Base-by-base conservation (phyloP, 2,329 filamentous ascomycete species). In the Xylaria sp. region DNA sequence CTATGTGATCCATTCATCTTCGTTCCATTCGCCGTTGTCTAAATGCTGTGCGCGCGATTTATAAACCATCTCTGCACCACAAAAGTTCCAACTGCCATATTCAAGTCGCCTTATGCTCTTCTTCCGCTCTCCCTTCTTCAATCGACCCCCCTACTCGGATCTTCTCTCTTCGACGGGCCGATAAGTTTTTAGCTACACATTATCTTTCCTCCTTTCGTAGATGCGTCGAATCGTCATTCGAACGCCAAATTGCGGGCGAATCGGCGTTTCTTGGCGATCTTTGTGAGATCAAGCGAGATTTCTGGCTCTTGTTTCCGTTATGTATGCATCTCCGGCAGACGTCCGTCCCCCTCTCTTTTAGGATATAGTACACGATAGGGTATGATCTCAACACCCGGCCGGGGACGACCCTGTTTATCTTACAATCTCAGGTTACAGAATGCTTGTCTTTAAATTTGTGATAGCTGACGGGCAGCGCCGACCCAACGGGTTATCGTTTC, bases 291-390 rank as follows among this genome's bases (percentile, higher is more conserved):
- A 45, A 55, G 29, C 18, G 41, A 24, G 44, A 55, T 29, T 21
- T 47, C 2, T 21, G 38, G 46, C 22, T 8, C n/a, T 41, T 22
- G 22, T 40, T 43, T 45, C 38, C 17, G 20, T 29, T 37, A 17
- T 38, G 47, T 34, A 13, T 13, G 9, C 29, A 34, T 34, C 29
- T 6, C 16, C 16, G 8, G 24, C 11, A 26, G 16, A 48, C 39
- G 20, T 43, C 50, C 22, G 39, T 6, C 29, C 17, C 47, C 51
- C 20, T 45, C 49, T 45, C 44, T 45, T 22, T 38, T 43, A 49
- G 54, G 46, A 42, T 63, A 63, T 62, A 59, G 52, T 63, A 63
- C 61, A 63, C 40, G 41, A 29, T 45, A 40, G 29, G 34, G 52
- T n/a, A 37, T 20, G 24, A 40, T 18, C 41, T 40, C 16, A 18